phyloP scores from a whole-genome alignment of 2,329 filamentous ascomycete genomes.

The Monosporascus sp. region DNA sequence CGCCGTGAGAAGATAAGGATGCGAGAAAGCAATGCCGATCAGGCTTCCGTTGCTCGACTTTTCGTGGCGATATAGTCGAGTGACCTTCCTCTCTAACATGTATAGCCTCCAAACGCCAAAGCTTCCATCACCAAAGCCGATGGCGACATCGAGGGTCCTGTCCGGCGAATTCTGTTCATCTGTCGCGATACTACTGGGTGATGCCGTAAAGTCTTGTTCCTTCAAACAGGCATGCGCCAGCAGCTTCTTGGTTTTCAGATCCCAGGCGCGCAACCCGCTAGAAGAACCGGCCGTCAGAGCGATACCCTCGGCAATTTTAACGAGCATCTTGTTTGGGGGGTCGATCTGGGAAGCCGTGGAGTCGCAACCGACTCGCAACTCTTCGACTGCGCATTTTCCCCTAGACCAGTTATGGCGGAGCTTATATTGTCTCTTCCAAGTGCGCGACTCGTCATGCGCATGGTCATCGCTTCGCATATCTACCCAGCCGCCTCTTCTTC shows the following conservation, averaged over 20 bases:
- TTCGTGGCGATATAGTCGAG: slow-evolving; percentile 51
- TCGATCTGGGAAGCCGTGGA: slow-evolving; percentile 21
- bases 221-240: slow-evolving; percentile 45
- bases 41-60: slow-evolving; percentile 61
- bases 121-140: slow-evolving; percentile 68
- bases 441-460: slow-evolving; percentile 8
- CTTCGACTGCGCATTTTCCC: slow-evolving; percentile 74
- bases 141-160: slow-evolving; percentile 50
- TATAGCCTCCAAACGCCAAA: slow-evolving; percentile 66
- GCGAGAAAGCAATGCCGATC: slow-evolving; percentile 63
- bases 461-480: slow-evolving; percentile 51
- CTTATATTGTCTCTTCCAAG: slow-evolving; percentile 68
- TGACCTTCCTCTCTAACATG: slow-evolving; percentile 37
- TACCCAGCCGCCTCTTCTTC: slow-evolving; percentile 36
- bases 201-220: slow-evolving; percentile 13
- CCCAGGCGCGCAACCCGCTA: slow-evolving; percentile 74
- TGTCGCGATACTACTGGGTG: slow-evolving; percentile 61
- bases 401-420: slow-evolving; percentile 86
- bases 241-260: slow-evolving; percentile 57
- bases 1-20: slow-evolving; percentile 75
- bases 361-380: slow-evolving; percentile 49
- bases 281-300: slow-evolving; percentile 69
- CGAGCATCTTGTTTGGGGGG: slow-evolving; percentile 56
- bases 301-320: slow-evolving; percentile 71
- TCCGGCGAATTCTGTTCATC: slow-evolving; percentile 44